A percentile compares a stretch with the other conserved stretches of the same genome.
Conservation (phyloP, 2,329 filamentous ascomycete genomes). For the Didymella segeticola region DNA sequence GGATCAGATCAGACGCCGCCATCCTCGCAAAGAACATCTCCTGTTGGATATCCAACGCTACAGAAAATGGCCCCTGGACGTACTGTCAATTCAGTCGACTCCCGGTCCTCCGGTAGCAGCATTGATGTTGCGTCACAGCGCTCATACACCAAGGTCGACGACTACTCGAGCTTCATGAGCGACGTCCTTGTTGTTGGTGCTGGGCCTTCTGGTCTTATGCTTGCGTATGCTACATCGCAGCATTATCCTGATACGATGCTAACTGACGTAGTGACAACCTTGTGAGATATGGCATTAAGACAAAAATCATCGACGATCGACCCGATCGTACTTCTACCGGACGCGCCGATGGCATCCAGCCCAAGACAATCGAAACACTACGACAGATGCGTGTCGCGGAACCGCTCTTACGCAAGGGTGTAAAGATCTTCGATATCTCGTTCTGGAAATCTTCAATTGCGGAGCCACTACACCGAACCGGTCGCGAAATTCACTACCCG, state of each 20-base stretch:
- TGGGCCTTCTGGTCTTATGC: slow-evolving; percentile 53
- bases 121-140: slow-evolving; percentile 27
- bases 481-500: slow-evolving; percentile 72
- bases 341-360: slow-evolving; percentile 74
- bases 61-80: slow-evolving; percentile 46
- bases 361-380: slow-evolving; percentile 80
- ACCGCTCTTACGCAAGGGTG: slow-evolving; percentile 69
- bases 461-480: slow-evolving; percentile 63
- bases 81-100: slow-evolving; percentile 28
- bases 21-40: slow-evolving; percentile 29
- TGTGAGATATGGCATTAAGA: slow-evolving; percentile 70
- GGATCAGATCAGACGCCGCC: slow-evolving; percentile 16
- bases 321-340: slow-evolving; percentile 72
- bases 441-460: slow-evolving; percentile 62
- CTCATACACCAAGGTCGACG: slow-evolving; percentile 26
- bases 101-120: slow-evolving; percentile 36
- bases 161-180: slow-evolving; percentile 45
- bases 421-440: slow-evolving; percentile 75
- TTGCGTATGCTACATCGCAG: slow-evolving; percentile 41
- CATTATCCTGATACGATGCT: not conserved
- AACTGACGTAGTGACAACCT: slow-evolving; percentile 58
- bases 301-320: slow-evolving; percentile 72
- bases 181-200: slow-evolving; percentile 53
- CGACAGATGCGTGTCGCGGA: slow-evolving; percentile 77
- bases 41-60: slow-evolving; percentile 28